phyloP scores from a whole-genome alignment of 768 basidiomycete genomes.

The Exsudoporus frostii region DNA sequence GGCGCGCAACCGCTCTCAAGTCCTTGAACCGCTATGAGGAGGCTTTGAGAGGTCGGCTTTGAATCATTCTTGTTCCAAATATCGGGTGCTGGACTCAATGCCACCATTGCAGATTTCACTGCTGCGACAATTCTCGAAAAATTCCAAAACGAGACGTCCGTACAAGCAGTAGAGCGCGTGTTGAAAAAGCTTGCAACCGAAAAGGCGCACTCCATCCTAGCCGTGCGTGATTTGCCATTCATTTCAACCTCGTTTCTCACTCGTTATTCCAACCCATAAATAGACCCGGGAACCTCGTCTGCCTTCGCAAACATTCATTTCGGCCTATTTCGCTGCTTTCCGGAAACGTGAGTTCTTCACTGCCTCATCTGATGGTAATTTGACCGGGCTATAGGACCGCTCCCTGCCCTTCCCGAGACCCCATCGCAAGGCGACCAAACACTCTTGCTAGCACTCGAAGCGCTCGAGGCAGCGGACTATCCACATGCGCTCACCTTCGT shows the following conservation, averaged over 20 bases:
- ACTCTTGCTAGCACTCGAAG: conserved; percentile 74
- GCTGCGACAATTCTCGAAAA: conserved; percentile 94
- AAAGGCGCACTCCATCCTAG: conserved; percentile 70
- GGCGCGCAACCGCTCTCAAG: conserved; percentile 85
- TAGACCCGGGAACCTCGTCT: conserved; percentile 73
- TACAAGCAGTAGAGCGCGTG: conserved; percentile 86
- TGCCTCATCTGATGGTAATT: not conserved
- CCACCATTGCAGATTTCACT: conserved; percentile 69
- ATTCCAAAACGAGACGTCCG: conserved; percentile 79
- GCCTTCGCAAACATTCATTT: conserved; percentile 88
- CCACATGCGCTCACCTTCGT: conserved; percentile 72
- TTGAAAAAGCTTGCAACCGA: conserved; percentile 75
- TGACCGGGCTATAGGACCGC: conserved; percentile 44
- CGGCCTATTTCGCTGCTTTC: conserved; percentile 97
- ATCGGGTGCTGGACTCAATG: not conserved
- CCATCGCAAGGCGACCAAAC: conserved; percentile 83
- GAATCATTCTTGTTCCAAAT: not conserved
- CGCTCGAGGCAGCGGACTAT: conserved; percentile 83
- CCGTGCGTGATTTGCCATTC: conserved; percentile 38
- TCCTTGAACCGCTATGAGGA: conserved; percentile 70
- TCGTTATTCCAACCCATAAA: not conserved
- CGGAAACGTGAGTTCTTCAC: conserved; percentile 59
- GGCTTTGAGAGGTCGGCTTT: conserved; percentile 66
- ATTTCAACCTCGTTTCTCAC: not conserved
- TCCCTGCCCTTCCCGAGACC: conserved; percentile 68